A percentile compares a stretch with the other conserved stretches of the same genome.
Conservation (phyloP, 305 asterid genomes). For the Euphrasia arctica region DNA sequence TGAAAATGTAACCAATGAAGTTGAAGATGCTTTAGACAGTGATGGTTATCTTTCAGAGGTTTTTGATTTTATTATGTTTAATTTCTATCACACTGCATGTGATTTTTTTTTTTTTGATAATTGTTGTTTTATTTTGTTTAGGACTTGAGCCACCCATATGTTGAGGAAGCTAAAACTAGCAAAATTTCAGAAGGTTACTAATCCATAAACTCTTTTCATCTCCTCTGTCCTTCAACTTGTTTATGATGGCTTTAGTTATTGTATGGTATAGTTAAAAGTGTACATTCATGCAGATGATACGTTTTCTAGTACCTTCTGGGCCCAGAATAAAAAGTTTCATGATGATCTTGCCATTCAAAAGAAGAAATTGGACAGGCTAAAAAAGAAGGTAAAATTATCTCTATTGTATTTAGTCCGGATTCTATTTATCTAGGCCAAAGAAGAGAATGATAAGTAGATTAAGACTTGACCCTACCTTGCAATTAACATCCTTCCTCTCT, state of each 20-base stretch:
- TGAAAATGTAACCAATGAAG: conserved; percentile 47
- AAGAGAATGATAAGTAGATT: conserved; percentile 14
- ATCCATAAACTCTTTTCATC: not conserved
- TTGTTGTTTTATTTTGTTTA: conserved; percentile 35
- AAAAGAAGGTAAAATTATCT: conserved; percentile 54
- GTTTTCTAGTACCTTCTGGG: conserved; percentile 40
- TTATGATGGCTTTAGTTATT: conserved; percentile 23
- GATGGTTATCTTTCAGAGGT: conserved; percentile 99
- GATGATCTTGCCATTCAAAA: conserved; percentile 52
- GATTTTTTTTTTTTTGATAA: conserved; percentile 25
- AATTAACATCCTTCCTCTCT: too few relatives aligned
- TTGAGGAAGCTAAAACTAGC: conserved; percentile 37
- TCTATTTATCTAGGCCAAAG: not conserved
- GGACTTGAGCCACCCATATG: conserved; percentile 49
- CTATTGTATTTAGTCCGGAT: not conserved
- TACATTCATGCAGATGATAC: conserved; percentile 45
- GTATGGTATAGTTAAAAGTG: conserved; percentile 22
- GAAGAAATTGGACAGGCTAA: conserved; percentile 70
- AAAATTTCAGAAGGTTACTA: conserved; percentile 50
- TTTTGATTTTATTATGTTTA: conserved; percentile 25
- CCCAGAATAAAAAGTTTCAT: conserved; percentile 51
- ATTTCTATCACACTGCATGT: conserved; percentile 12
- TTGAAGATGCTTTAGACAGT: conserved; percentile 71
- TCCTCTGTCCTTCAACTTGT: conserved; percentile 13
- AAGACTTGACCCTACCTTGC: not conserved